Conservation (phyloP, 257 asterid genomes). For the Cruciata laevipes region DNA sequence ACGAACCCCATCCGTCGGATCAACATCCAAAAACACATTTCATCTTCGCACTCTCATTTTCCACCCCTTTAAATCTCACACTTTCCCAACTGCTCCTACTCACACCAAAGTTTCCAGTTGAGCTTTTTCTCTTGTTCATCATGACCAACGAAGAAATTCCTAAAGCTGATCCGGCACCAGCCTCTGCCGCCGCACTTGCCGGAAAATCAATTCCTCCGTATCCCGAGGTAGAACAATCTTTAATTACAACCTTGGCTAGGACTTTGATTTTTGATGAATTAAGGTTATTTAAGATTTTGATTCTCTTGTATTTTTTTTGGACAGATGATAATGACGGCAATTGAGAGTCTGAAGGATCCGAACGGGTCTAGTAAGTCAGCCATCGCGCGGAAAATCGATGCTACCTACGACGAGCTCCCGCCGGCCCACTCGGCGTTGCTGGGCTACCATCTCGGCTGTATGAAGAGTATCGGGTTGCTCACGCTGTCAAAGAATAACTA, state of each 20-base stretch:
- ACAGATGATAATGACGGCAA: slow-evolving; percentile 66
- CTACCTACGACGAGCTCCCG: slow-evolving; percentile 48
- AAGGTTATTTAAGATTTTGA: background rate
- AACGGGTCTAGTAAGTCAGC: slow-evolving; percentile 58
- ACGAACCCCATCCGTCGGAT: slow-evolving; percentile 56
- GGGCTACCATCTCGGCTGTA: slow-evolving; percentile 57
- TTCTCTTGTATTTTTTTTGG: background rate
- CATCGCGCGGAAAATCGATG: slow-evolving; percentile 58
- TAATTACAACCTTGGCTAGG: background rate
- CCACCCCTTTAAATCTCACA: slow-evolving; percentile 47
- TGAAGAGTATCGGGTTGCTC: slow-evolving; percentile 64
- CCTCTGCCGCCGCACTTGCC: background rate
- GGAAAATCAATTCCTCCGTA: slow-evolving; percentile 40
- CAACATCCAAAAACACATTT: slow-evolving; percentile 8
- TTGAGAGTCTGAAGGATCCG: slow-evolving; percentile 45
- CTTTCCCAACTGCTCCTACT: background rate
- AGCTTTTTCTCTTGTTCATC: background rate
- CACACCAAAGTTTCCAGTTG: slow-evolving; percentile 17
- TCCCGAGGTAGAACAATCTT: slow-evolving; percentile 40
- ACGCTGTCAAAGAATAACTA: slow-evolving; percentile 53
- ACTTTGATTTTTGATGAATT: background rate
- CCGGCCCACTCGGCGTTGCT: slow-evolving; percentile 54
- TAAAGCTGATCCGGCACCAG: slow-evolving; percentile 20
- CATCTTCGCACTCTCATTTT: slow-evolving; percentile 24
- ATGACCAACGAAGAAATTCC: slow-evolving; percentile 55